Evolutionary conservation across 495 filamentous ascomycete species (phyloP).

Genomic region (Talaromyces adpressus): DNA sequence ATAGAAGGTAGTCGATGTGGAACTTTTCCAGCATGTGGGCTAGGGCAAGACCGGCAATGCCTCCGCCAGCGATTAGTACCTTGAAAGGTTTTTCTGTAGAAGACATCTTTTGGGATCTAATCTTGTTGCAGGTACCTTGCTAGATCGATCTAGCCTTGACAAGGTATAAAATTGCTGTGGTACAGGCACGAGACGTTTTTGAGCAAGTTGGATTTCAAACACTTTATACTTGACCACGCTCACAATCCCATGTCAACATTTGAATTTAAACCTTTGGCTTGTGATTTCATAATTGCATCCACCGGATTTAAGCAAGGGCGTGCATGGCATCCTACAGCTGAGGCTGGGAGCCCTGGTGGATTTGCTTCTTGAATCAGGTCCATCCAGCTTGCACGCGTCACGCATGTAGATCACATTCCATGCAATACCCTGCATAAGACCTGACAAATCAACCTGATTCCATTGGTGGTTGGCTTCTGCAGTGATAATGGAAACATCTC

Average conservation of each 20-base stretch:
- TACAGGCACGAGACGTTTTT: neutral
- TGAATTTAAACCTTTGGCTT: neutral
- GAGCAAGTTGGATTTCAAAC: neutral
- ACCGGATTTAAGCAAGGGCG: no score
- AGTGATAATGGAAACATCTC: no score
- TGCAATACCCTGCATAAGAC: no score
- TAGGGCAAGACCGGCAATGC: slow-evolving; percentile 33
- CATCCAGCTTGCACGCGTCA: no score
- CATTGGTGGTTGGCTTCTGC: no score
- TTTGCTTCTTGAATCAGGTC: no score
- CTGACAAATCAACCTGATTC: no score
- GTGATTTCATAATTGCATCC: neutral
- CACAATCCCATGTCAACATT: neutral
- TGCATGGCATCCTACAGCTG: neutral
- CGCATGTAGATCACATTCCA: no score
- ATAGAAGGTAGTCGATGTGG: slow-evolving; percentile 17
- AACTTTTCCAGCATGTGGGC: slow-evolving; percentile 14
- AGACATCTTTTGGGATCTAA: neutral
- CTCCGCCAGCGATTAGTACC: neutral
- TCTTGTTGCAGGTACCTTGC: neutral
- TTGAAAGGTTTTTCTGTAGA: neutral
- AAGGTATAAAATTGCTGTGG: neutral
- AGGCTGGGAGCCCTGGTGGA: no score
- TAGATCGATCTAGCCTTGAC: neutral
- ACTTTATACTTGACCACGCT: no score